phyloP scores from a whole-genome alignment of 2,329 filamentous ascomycete species.

The Diaporthe sp. region DNA sequence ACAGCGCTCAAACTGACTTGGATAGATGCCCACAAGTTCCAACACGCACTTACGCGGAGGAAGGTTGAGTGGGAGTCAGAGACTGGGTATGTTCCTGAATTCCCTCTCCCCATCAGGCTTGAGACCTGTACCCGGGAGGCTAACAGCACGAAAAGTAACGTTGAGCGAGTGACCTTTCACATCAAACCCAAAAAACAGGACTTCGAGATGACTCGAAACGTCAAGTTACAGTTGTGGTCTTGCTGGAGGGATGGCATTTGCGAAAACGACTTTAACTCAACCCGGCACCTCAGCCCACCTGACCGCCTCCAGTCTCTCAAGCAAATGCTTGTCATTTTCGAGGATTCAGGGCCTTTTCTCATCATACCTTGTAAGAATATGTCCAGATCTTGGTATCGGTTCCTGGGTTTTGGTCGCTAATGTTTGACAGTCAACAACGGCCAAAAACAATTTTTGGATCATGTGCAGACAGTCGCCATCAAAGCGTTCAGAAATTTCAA shows the following conservation, averaged over 20 bases:
- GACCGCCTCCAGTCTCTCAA: neutral
- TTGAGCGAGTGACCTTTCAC: neutral
- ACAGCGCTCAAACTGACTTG: neutral
- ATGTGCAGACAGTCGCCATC: neutral
- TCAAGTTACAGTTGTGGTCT: neutral
- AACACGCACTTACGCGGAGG: neutral
- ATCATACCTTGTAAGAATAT: neutral
- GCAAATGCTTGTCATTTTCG: neutral
- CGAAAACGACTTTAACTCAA: neutral
- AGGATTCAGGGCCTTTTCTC: neutral
- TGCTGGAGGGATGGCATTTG: neutral
- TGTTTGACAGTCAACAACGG: neutral
- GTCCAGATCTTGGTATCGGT: neutral
- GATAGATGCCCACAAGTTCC: neutral
- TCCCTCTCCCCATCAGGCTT: neutral
- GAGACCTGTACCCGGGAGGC: neutral
- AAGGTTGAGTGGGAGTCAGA: neutral
- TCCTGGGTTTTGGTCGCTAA: neutral
- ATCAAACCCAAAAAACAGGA: constrained; percentile 1
- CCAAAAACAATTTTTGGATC: neutral
- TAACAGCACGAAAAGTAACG: neutral
- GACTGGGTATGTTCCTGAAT: neutral
- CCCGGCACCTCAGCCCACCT: neutral
- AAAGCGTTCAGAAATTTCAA: neutral
- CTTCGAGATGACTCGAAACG: neutral